phyloP scores from a whole-genome alignment of 768 basidiomycete genomes.

The Boletus pseudopeckii region DNA sequence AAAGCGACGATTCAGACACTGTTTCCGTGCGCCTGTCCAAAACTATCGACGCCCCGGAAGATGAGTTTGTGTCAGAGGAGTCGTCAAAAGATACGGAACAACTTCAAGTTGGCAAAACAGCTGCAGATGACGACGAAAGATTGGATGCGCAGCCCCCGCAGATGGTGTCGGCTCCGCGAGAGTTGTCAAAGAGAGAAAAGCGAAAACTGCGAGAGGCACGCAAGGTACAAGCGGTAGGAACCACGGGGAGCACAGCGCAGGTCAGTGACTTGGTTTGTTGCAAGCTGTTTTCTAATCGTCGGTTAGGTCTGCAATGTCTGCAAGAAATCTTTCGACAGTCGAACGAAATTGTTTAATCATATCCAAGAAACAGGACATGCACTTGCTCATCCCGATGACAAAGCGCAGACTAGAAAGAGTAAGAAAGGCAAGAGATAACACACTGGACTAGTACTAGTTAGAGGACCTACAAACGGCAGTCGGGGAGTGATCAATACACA shows the following conservation, averaged over 20 bases:
- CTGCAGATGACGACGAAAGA: neutral
- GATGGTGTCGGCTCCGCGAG: constrained; percentile 12
- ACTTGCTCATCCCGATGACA: constrained; percentile 37
- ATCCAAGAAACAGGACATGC: constrained; percentile 73
- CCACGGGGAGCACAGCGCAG: neutral
- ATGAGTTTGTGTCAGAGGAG: constrained; percentile 6
- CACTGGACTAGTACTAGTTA: constrained; percentile 2
- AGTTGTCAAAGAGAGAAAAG: constrained; percentile 76
- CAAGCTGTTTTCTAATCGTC: constrained; percentile 8
- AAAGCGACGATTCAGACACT: constrained; percentile 1
- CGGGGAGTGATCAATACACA: neutral
- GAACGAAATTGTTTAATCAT: constrained; percentile 73
- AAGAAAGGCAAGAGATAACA: constrained; percentile 28
- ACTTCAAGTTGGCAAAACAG: constrained; percentile 2
- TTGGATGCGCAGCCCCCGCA: neutral
- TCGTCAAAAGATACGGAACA: constrained; percentile 4
- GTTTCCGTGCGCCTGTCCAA: neutral
- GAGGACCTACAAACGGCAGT: constrained; percentile 6
- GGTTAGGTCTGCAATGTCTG: constrained; percentile 66
- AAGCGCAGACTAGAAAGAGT: constrained; percentile 34
- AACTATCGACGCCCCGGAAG: constrained; percentile 1
- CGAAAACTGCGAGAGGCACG: constrained; percentile 73
- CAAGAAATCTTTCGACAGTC: constrained; percentile 55
- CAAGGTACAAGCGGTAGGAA: constrained; percentile 39
- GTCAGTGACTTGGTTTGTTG: constrained; percentile 5